Evolutionary conservation across 768 basidiomycete genomes (phyloP).

Genomic region (Boletus rex-veris): DNA sequence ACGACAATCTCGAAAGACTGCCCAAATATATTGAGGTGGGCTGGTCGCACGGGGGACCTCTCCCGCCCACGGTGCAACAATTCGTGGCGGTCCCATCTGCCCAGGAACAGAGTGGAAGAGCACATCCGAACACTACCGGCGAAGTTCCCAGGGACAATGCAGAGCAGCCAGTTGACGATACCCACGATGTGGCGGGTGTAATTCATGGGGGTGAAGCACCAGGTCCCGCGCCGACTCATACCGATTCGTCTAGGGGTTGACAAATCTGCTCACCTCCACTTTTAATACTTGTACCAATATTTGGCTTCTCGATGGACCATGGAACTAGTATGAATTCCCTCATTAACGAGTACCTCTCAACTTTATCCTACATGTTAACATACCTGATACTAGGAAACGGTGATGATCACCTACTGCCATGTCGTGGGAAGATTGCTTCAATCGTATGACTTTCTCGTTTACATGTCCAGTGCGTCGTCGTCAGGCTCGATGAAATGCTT

Average conservation of each 20-base stretch:
- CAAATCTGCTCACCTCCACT: background rate
- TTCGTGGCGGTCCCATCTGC: background rate
- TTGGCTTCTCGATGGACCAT: background rate
- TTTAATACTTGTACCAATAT: background rate
- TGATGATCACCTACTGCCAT: too few species aligned
- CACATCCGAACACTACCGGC: background rate
- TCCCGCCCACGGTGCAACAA: background rate
- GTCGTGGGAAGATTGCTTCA: too few species aligned
- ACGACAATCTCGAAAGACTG: slow-evolving; percentile 43
- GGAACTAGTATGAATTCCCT: background rate
- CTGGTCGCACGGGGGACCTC: slow-evolving; percentile 2
- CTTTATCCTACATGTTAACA: too few species aligned
- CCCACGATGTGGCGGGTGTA: background rate
- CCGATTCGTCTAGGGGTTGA: slow-evolving; percentile 6
- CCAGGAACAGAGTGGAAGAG: background rate
- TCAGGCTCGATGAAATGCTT: too few species aligned
- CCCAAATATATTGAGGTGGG: slow-evolving; percentile 40
- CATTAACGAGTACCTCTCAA: too few species aligned
- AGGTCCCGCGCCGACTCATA: background rate
- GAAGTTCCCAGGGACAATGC: background rate
- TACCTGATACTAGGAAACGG: too few species aligned
- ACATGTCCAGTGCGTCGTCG: too few species aligned
- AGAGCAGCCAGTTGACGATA: background rate
- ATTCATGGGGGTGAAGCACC: background rate
- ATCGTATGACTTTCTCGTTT: too few species aligned